phyloP scores from a whole-genome alignment of 179 eudicot species.

The Nepenthes alata region DNA sequence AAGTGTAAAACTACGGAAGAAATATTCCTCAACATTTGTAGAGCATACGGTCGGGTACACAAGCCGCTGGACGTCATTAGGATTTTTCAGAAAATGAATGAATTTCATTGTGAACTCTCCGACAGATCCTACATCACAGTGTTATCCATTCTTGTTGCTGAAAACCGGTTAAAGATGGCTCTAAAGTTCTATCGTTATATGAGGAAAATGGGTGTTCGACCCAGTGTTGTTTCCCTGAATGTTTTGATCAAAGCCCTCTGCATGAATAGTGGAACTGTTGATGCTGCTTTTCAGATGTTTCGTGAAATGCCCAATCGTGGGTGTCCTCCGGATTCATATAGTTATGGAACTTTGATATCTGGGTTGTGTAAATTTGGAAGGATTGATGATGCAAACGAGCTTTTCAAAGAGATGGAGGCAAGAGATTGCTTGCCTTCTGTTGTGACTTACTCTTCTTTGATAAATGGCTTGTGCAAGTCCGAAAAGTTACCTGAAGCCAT shows the following conservation, averaged over 20 bases:
- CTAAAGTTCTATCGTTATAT: conserved; percentile 59
- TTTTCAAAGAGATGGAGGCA: conserved; percentile 59
- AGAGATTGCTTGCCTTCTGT: conserved; percentile 67
- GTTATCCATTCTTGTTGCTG: conserved; percentile 67
- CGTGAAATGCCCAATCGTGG: conserved; percentile 73
- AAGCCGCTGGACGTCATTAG: conserved; percentile 65
- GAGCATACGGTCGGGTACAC: conserved; percentile 84
- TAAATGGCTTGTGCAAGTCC: conserved; percentile 57
- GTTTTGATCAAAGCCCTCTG: conserved; percentile 79
- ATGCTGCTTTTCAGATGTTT: conserved; percentile 55
- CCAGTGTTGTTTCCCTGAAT: conserved; percentile 67
- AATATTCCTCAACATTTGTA: conserved; percentile 46
- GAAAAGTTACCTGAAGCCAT: conserved; percentile 46
- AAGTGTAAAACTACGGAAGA: conserved; percentile 45
- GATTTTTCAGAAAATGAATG: conserved; percentile 60
- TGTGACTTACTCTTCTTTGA: conserved; percentile 63
- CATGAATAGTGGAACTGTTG: conserved; percentile 57
- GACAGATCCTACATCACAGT: conserved; percentile 56
- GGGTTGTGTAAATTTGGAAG: conserved; percentile 66
- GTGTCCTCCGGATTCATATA: conserved; percentile 66
- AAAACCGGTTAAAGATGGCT: conserved; percentile 62
- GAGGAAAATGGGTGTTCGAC: conserved; percentile 55
- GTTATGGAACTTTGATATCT: conserved; percentile 80
- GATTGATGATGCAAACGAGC: conserved; percentile 47
- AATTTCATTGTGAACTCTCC: conserved; percentile 43